Evolutionary conservation across 306 rosid genomes (phyloP).

Genomic region (barrel medic (Medicago truncatula)): DNA sequence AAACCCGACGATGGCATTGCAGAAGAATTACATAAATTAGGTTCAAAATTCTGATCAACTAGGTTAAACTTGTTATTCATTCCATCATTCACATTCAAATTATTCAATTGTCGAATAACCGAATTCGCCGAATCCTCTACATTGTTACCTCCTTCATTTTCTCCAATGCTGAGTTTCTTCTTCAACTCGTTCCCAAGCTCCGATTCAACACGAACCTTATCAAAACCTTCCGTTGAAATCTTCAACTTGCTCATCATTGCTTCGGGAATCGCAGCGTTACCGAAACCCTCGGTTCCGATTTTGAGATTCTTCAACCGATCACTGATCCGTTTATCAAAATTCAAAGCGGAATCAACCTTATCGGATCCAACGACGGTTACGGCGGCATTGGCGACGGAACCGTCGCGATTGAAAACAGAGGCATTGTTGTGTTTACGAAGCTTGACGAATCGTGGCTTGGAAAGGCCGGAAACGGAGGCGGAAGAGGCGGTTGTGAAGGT

Average conservation of each 20-base stretch:
- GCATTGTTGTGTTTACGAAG: constrained; percentile 60
- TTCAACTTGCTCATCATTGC: constrained; percentile 64
- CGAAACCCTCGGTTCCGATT: constrained; percentile 53
- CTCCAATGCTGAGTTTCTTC: constrained; percentile 57
- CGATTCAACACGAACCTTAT: constrained; percentile 39
- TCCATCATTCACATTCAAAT: constrained; percentile 53
- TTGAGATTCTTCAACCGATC: constrained; percentile 61
- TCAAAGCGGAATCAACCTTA: constrained; percentile 16
- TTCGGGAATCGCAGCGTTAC: constrained; percentile 50
- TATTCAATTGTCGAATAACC: constrained; percentile 59
- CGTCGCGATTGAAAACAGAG: constrained; percentile 60
- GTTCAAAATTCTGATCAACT: constrained; percentile 39
- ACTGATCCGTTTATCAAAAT: constrained; percentile 44
- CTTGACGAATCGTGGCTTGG: constrained; percentile 73
- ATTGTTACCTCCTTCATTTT: constrained; percentile 39
- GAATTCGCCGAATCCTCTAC: constrained; percentile 43
- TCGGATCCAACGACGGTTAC: constrained; percentile 13
- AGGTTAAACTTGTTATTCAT: constrained; percentile 58
- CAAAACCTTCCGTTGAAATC: constrained; percentile 44
- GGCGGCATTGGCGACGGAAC: constrained; percentile 24
- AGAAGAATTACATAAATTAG: constrained; percentile 47
- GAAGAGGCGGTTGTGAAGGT: constrained; percentile 57
- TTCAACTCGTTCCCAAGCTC: constrained; percentile 67
- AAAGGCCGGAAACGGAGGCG: constrained; percentile 49
- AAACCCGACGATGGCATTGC: constrained; percentile 35